A percentile compares a stretch with the other conserved stretches of the same genome.
Conservation (phyloP, 805 yeast species). For the Lachancea dasiensis region DNA sequence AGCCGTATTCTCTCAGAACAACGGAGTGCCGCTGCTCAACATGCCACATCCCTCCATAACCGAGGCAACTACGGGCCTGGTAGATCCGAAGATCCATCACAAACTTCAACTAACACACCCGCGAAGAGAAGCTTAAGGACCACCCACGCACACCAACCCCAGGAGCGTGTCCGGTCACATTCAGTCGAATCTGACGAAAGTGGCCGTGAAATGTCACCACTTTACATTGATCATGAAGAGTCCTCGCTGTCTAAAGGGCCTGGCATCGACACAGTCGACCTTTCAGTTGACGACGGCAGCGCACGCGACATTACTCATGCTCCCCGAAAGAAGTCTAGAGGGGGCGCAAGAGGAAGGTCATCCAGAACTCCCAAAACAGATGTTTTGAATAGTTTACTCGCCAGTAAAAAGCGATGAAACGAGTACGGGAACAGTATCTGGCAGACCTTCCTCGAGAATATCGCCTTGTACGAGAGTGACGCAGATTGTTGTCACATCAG, state of each 20-base stretch:
- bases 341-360: conserved; percentile 7
- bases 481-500: too few relatives aligned
- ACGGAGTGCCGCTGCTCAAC: conserved; percentile 6
- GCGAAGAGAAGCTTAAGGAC: too few relatives aligned
- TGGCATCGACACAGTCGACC: conserved; percentile 1
- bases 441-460: not conserved
- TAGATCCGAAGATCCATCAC: too few relatives aligned
- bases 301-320: not conserved
- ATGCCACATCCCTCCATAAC: too few relatives aligned
- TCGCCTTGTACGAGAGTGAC: not conserved
- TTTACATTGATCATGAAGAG: conserved; percentile 11
- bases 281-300: not conserved
- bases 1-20: not conserved
- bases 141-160: too few relatives aligned
- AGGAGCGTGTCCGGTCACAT: too few relatives aligned
- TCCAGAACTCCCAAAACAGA: conserved; percentile 30
- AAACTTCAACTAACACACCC: too few relatives aligned
- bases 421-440: not conserved
- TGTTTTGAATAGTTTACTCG: conserved; percentile 23
- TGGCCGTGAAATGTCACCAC: conserved; percentile 9
- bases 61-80: too few relatives aligned
- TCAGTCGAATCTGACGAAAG: conserved; percentile 12
- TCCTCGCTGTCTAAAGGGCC: not conserved
- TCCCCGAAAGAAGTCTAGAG: not conserved
- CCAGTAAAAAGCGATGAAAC: conserved; percentile 18